These are phyloP conservation scores for Populus hybrid DNA, from an alignment of 441 rosid genomes.

Conservation along the genomic window DNA sequence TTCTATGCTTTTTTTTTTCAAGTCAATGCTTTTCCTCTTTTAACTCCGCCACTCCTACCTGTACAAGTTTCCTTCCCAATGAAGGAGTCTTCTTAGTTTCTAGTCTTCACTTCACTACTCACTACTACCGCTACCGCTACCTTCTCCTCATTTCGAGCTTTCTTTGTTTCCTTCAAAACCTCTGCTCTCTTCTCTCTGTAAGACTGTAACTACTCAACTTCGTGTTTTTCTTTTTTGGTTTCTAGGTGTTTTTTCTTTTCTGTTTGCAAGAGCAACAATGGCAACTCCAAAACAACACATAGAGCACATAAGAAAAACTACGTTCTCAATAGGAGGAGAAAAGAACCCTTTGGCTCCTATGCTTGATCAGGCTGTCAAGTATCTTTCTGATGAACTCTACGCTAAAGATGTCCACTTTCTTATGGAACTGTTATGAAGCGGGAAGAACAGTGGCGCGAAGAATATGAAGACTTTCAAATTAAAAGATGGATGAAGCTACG, in stretches of 20 bases:
- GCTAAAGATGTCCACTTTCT: conserved; percentile 70
- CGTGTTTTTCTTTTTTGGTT: too few species aligned
- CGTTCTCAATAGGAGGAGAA: conserved; percentile 52
- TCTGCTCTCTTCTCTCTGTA: not conserved
- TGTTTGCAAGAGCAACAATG: not conserved
- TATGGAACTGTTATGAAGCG: conserved; percentile 18
- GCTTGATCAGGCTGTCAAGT: conserved; percentile 54
- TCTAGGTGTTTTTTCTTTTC: not conserved
- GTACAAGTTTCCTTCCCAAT: not conserved
- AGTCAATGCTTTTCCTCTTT: not conserved
- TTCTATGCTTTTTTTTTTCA: too few species aligned
- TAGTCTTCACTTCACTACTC: not conserved
- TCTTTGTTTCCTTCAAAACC: not conserved
- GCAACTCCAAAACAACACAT: not conserved
- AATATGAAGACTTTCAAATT: too few species aligned
- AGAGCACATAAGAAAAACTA: not conserved
- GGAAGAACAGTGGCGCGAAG: too few species aligned
- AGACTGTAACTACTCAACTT: not conserved
- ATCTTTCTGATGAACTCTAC: conserved; percentile 72
- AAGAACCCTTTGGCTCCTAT: conserved; percentile 41
- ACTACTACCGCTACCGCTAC: not conserved
- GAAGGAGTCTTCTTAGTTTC: not conserved
- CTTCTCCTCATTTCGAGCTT: not conserved
- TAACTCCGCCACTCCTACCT: not conserved
- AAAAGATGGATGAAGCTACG: too few species aligned